phyloP scores from a whole-genome alignment of 441 rosid species.

The Adansonia grandidieri region DNA sequence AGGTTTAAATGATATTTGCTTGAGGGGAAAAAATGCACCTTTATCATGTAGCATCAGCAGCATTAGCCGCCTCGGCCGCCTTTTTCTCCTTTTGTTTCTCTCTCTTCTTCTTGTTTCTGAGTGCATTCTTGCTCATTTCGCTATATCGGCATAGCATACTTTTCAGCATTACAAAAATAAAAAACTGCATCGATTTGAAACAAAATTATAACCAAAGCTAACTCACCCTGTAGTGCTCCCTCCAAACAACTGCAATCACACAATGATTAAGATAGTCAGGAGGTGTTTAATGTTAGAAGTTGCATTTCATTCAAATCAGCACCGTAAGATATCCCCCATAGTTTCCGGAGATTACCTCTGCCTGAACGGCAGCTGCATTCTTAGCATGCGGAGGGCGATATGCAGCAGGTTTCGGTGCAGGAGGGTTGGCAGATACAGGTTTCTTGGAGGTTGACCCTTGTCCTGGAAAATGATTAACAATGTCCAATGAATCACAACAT shows the following conservation, averaged over 20 bases:
- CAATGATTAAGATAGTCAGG: slow-evolving; percentile 43
- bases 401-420: slow-evolving; percentile 71
- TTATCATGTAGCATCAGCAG: slow-evolving; percentile 29
- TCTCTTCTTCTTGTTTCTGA: slow-evolving; percentile 88
- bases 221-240: slow-evolving; percentile 68
- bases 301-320: background rate
- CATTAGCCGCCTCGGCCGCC: slow-evolving; percentile 49
- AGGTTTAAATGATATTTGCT: too few relatives aligned
- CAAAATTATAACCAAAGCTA: slow-evolving; percentile 4
- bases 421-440: slow-evolving; percentile 44
- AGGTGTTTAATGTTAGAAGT: background rate
- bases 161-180: background rate
- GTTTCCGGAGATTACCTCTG: slow-evolving; percentile 58
- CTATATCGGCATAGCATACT: slow-evolving; percentile 34
- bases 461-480: slow-evolving; percentile 41
- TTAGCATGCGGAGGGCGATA: slow-evolving; percentile 94
- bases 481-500: slow-evolving; percentile 7
- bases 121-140: slow-evolving; percentile 87
- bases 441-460: slow-evolving; percentile 64
- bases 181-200: background rate
- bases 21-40: background rate
- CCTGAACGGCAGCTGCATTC: slow-evolving; percentile 69
- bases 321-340: background rate
- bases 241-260: slow-evolving; percentile 64
- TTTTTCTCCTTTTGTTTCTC: slow-evolving; percentile 84